Evolutionary conservation across 2,329 filamentous ascomycete genomes (phyloP).

Genomic region (Emergomyces pasteurianus): DNA sequence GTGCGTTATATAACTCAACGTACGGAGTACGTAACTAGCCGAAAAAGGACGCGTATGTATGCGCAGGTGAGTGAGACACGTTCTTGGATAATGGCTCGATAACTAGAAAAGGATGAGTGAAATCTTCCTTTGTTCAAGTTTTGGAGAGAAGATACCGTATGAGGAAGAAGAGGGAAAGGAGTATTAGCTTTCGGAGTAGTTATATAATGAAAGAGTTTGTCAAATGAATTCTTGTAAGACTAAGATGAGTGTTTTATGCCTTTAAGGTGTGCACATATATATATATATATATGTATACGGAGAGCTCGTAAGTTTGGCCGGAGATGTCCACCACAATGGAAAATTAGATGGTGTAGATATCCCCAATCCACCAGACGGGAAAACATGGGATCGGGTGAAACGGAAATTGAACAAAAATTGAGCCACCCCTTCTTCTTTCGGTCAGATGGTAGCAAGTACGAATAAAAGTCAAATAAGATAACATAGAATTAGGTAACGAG

Average conservation of each 20-base stretch:
- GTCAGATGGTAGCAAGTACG: neutral
- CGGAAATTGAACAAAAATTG: neutral
- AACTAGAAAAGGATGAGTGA: no score
- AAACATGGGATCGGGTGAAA: neutral
- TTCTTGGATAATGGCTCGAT: no score
- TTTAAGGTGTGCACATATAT: no score
- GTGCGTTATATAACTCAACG: no score
- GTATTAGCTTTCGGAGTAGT: no score
- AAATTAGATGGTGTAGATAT: neutral
- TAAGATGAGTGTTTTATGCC: neutral
- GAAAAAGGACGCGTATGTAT: no score
- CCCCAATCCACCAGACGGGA: neutral
- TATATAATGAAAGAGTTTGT: neutral
- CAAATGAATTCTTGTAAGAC: neutral
- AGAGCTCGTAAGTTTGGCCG: neutral
- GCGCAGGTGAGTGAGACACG: no score
- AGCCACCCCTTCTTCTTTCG: neutral
- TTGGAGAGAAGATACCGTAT: no score
- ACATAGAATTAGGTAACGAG: neutral
- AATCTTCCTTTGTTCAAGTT: no score
- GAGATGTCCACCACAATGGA: neutral
- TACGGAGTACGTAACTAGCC: no score
- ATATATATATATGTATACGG: neutral
- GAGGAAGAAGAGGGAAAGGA: no score
- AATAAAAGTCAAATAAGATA: neutral